Evolutionary conservation across 441 rosid species (phyloP), one percentile per base, ranked within the genome.

Genomic region (Gossypium gossypioides): DNA sequence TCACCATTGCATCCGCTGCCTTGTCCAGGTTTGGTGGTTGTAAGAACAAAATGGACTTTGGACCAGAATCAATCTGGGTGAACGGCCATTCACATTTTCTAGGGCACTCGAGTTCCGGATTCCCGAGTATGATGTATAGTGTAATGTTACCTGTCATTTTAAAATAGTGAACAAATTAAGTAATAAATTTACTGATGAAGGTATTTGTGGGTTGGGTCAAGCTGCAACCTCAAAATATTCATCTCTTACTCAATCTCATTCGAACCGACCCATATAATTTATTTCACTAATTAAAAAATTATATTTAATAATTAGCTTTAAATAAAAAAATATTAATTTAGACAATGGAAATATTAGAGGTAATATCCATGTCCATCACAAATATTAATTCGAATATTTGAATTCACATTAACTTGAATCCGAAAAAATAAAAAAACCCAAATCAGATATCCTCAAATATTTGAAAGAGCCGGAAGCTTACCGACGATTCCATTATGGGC

Each of bases 61-160:
- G 90, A 54, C 86, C 87, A 1, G 32, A 29, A 8, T 79, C 78
- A 0, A 84, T 60, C 59, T 18, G 76, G 69, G 74, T 77, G 81
- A 89, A 90, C 1, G 96, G 93, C 90, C 91, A 88, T 0, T 83
- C 89, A 54, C 93, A 90, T 6, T 71, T 68, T 19, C 84, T 89
- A 0, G 93, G 96, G 77, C 96, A 90, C 73, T 83, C 82, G 1
- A 27, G 64, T 76, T 81, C 85, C 27, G 93, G 89, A 68, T 88
- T 70, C 32, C 92, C 91, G 6, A 87, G 85, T 60, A 86, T 7
- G 10, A 90, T 69, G 79, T 79, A 90, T 6, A 87, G 84, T 63
- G 77, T 77, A 3, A 60, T 74, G 5, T 56, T 55, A 3, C 72
- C 79, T 69, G 29, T 62, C 34, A 72, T 54, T 52, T 66, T n/a